A percentile compares a stretch with the other conserved stretches of the same genome.
These are phyloP conservation scores for Dendrobium chrysotoxum DNA, from an alignment of 106 monocot genomes.

Conservation along the genomic window DNA sequence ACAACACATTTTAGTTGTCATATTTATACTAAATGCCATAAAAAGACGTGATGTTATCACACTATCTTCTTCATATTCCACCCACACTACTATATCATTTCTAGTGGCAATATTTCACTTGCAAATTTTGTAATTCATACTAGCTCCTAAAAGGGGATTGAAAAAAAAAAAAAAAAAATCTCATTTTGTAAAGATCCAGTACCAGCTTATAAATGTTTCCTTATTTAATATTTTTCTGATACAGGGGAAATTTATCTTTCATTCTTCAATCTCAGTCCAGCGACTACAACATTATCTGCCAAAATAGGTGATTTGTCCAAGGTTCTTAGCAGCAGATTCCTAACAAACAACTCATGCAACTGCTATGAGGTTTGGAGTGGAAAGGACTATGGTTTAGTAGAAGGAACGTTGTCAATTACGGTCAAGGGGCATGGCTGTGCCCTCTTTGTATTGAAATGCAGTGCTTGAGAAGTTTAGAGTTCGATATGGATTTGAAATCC, in stretches of 20 bases:
- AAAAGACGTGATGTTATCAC: too few relatives aligned
- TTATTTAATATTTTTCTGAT: not conserved
- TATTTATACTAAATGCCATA: too few relatives aligned
- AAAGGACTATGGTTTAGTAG: conserved; percentile 19
- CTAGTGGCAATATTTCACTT: not conserved
- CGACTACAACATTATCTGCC: conserved; percentile 21
- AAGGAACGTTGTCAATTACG: conserved; percentile 19
- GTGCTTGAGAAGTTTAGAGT: not conserved
- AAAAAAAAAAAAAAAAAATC: too few relatives aligned
- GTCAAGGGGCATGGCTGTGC: conserved; percentile 52
- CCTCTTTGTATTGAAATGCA: conserved; percentile 50
- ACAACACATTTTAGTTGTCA: too few relatives aligned
- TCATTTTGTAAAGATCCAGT: too few relatives aligned
- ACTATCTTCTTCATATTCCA: too few relatives aligned
- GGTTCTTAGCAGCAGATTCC: conserved; percentile 11
- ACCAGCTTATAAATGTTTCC: not conserved
- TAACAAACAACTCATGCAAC: conserved; percentile 27
- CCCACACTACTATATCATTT: too few relatives aligned
- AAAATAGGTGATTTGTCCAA: conserved; percentile 36
- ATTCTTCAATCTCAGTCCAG: conserved; percentile 65
- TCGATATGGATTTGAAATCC: too few relatives aligned
- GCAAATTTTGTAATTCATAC: not conserved
- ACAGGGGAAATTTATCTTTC: conserved; percentile 80
- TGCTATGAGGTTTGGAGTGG: conserved; percentile 68
- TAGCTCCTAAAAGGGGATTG: too few relatives aligned